These are phyloP conservation scores for Stagonosporopsis cucurbitacearum DNA, from an alignment of 2,329 filamentous ascomycete genomes.

Conservation along the genomic window DNA sequence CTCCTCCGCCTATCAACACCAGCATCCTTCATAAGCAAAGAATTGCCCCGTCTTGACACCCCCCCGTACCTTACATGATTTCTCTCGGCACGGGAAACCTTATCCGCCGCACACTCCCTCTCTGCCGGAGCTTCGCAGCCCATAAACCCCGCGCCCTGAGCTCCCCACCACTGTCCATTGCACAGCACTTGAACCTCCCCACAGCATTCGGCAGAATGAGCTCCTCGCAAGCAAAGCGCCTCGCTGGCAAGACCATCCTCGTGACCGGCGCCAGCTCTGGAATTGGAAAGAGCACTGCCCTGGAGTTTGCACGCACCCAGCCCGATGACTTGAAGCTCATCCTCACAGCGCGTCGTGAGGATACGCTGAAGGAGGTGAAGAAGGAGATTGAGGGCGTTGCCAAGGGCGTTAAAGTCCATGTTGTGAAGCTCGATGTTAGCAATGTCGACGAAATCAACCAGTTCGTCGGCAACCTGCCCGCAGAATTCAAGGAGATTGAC, in stretches of 20 bases:
- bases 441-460: conserved; percentile 73
- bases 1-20: conserved; percentile 7
- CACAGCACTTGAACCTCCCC: conserved; percentile 15
- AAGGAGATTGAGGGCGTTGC: conserved; percentile 78
- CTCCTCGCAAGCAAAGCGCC: conserved; percentile 74
- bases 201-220: conserved; percentile 62
- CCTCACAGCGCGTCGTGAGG: conserved; percentile 84
- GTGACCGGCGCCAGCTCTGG: conserved; percentile 93
- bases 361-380: conserved; percentile 77
- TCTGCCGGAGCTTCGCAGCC: conserved; percentile 2
- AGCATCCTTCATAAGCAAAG: conserved; percentile 1
- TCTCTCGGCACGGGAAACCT: conserved; percentile 11
- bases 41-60: conserved; percentile 7
- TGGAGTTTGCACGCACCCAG: conserved; percentile 89
- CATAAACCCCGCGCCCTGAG: conserved; percentile 6
- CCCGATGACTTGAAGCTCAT: conserved; percentile 82
- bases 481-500: conserved; percentile 83
- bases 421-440: conserved; percentile 87
- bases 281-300: conserved; percentile 82
- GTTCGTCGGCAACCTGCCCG: conserved; percentile 76
- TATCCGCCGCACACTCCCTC: conserved; percentile 2
- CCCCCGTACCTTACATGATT: conserved; percentile 13
- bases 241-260: conserved; percentile 89
- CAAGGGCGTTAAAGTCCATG: conserved; percentile 74
- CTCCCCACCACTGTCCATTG: conserved; percentile 1